Base-by-base conservation (phyloP, 441 rosid species). In the Hura crepitans region DNA sequence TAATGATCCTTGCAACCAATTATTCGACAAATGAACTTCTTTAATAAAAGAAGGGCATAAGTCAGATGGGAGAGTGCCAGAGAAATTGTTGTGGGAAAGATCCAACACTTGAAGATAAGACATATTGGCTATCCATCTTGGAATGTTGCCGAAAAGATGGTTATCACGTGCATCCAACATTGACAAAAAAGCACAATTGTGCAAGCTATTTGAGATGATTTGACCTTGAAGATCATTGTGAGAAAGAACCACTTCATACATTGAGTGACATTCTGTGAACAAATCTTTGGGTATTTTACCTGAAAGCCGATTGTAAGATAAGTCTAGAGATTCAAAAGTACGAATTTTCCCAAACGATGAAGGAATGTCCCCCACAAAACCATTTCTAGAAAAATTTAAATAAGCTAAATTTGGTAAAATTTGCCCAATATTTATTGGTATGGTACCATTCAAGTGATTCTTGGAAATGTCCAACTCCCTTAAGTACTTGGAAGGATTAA, bases 61-160 rank as follows among this genome's bases (percentile, higher is more conserved):
- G 46, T 55, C 23, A 11, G 54, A 31, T 37, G 68, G 71, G 13
- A 71, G 5, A 17, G 3, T 71, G 27, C 76, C 61, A 27, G 50
- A 66, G 12, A 78, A n/a, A 5, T 37, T 30, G 10, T 74, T 78
- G 0, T 23, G 1, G 2, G 71, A 69, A 5, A 77, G 74, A 59
- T 58, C 71, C 0, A 77, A 46, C 68, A 72, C 10, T 33, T 0
- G 0, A 31, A 69, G 71, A 17, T 0, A 1, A 8, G 71, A 22
- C 60, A 73, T 10, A 35, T 65, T 65, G 5, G 61, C 69, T 14
- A 77, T n/a, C 69, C 74, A 73, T 2, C 20, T 13, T 1, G 58
- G 58, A 12, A 54, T 35, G 10, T 0, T 18, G 5, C 67, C 73
- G 4, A 31, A 74, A 14, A 78, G 30, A 35, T 56, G 7, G 20